These are phyloP conservation scores for Claviceps digitariae DNA, from an alignment of 2,329 filamentous ascomycete species.

Conservation along the genomic window DNA sequence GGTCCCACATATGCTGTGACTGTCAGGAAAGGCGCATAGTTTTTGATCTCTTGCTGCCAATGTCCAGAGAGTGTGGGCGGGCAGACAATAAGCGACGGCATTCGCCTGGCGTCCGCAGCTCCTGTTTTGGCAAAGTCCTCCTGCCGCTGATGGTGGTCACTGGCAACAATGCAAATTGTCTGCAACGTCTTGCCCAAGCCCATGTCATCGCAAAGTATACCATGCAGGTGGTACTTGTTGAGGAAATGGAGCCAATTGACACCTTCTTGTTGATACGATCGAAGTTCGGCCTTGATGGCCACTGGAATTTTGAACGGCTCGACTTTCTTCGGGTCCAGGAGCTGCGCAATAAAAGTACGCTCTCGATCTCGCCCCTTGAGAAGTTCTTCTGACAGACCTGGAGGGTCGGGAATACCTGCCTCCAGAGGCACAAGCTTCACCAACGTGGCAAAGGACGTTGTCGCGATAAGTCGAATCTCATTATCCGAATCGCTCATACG, in stretches of 20 bases:
- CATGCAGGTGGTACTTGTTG: constrained; percentile 94
- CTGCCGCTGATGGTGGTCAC: constrained; percentile 85
- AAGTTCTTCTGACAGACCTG: constrained; percentile 77
- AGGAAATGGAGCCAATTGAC: constrained; percentile 98
- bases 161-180: constrained; percentile 94
- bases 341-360: constrained; percentile 90
- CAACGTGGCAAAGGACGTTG: constrained; percentile 90
- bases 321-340: constrained; percentile 93
- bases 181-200: constrained; percentile 95
- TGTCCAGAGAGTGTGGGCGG: constrained; percentile 93
- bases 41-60: constrained; percentile 95
- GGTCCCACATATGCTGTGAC: constrained; percentile 87
- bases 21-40: constrained; percentile 86
- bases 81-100: constrained; percentile 90
- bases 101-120: constrained; percentile 59
- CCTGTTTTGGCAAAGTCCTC: constrained; percentile 80
- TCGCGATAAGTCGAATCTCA: constrained; percentile 85
- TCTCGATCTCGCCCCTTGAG: constrained; percentile 86
- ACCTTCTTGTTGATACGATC: constrained; percentile 95
- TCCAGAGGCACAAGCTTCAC: constrained; percentile 96
- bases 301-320: constrained; percentile 90
- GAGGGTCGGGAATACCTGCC: constrained; percentile 92
- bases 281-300: constrained; percentile 89
- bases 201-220: constrained; percentile 98
- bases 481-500: constrained; percentile 98